These are phyloP conservation scores for Gloeopeniophorella convolvens DNA, from an alignment of 768 basidiomycete genomes.

Conservation along the genomic window DNA sequence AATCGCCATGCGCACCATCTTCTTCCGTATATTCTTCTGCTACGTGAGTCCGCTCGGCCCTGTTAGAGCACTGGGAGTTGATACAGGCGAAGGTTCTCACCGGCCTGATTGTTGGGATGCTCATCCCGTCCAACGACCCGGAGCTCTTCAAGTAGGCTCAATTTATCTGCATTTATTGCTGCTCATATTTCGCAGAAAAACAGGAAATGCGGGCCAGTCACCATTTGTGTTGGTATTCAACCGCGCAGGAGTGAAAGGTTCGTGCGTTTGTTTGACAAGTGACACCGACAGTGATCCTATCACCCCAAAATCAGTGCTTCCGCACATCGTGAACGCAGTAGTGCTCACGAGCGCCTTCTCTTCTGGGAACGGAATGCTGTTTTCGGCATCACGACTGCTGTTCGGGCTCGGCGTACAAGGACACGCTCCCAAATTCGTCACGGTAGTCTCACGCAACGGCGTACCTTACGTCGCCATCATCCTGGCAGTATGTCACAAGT, in stretches of 20 bases:
- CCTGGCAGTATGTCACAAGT: background rate
- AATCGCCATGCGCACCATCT: constrained; percentile 18
- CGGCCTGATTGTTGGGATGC: constrained; percentile 18
- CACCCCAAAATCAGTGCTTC: constrained; percentile 8
- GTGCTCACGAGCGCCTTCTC: constrained; percentile 18
- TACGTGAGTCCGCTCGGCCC: constrained; percentile 4
- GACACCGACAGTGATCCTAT: background rate
- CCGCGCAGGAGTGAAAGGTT: constrained; percentile 19
- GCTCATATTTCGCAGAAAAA: constrained; percentile 7
- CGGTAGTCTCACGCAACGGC: constrained; percentile 6
- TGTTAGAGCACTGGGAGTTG: background rate
- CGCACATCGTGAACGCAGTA: constrained; percentile 20
- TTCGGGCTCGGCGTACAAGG: constrained; percentile 17
- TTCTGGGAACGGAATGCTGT: constrained; percentile 20
- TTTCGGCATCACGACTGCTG: constrained; percentile 17
- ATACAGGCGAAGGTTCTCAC: constrained; percentile 12
- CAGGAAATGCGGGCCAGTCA: constrained; percentile 18
- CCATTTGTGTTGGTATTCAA: constrained; percentile 20
- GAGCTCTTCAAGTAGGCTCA: constrained; percentile 15
- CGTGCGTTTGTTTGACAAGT: background rate
- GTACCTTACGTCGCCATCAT: constrained; percentile 17
- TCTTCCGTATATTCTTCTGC: constrained; percentile 18
- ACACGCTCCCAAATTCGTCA: constrained; percentile 17
- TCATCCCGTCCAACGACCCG: constrained; percentile 20
- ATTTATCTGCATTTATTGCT: background rate